phyloP scores from a whole-genome alignment of 2,329 filamentous ascomycete species.

The Neonectria neomacrospora region DNA sequence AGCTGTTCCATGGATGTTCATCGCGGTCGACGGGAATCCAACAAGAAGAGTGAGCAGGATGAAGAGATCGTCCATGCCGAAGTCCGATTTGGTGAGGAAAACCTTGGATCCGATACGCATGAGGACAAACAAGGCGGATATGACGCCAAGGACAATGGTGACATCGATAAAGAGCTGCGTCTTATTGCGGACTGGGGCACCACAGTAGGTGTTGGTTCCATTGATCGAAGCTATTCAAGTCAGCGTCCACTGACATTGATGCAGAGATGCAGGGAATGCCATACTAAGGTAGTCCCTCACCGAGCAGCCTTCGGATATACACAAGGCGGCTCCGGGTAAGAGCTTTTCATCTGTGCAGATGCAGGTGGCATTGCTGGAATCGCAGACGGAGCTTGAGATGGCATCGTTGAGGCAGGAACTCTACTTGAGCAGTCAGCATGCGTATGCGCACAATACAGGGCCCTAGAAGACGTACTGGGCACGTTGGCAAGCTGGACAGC shows the following conservation, averaged over 20 bases:
- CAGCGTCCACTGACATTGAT: not conserved
- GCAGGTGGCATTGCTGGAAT: slow-evolving; percentile 36
- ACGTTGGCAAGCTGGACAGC: slow-evolving; percentile 28
- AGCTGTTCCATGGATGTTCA: slow-evolving; percentile 29
- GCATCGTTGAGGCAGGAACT: slow-evolving; percentile 25
- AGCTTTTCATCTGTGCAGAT: slow-evolving; percentile 34
- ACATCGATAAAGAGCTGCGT: slow-evolving; percentile 22
- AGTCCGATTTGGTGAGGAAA: slow-evolving; percentile 22
- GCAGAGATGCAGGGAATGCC: not conserved
- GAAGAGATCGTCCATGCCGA: slow-evolving; percentile 31
- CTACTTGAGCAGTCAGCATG: slow-evolving; percentile 28
- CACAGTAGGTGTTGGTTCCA: slow-evolving; percentile 23
- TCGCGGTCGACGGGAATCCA: slow-evolving; percentile 24
- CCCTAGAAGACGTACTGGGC: slow-evolving; percentile 20
- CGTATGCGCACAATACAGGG: not conserved
- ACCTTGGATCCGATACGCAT: slow-evolving; percentile 34
- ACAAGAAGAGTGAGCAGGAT: slow-evolving; percentile 20
- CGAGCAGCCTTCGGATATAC: slow-evolving; percentile 32
- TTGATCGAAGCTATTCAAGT: slow-evolving; percentile 23
- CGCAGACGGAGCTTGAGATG: slow-evolving; percentile 26
- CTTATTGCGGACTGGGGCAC: slow-evolving; percentile 25
- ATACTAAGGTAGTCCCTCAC: slow-evolving; percentile 32
- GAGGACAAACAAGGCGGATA: slow-evolving; percentile 29
- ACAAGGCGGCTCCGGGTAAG: slow-evolving; percentile 28
- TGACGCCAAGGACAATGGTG: slow-evolving; percentile 26